These are phyloP conservation scores for Macadamia tetraphylla DNA, from an alignment of 164 flowering plant genomes.

Conservation along the genomic window DNA sequence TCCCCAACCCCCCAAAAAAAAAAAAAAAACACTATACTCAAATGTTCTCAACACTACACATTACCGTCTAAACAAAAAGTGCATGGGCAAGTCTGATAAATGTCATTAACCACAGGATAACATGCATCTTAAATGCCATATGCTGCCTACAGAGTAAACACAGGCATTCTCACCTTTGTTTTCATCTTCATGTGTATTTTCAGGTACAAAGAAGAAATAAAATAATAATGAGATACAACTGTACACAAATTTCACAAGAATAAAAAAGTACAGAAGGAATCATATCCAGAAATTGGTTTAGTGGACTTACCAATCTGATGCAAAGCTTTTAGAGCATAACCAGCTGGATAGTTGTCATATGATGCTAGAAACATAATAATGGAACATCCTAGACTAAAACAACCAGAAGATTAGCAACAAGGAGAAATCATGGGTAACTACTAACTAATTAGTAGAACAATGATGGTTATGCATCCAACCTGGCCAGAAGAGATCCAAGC, in stretches of 20 bases:
- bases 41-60: too few species aligned
- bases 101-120: too few species aligned
- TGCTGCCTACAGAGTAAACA: too few species aligned
- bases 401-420: conserved; percentile 22
- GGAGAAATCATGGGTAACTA: neutral
- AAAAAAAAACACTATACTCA: too few species aligned
- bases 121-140: too few species aligned
- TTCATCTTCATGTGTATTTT: too few species aligned
- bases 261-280: neutral
- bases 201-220: neutral
- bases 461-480: conserved; percentile 36
- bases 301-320: conserved; percentile 55
- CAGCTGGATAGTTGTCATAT: conserved; percentile 84
- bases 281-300: conserved; percentile 12
- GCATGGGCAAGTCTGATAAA: too few species aligned
- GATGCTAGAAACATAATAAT: conserved; percentile 74
- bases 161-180: too few species aligned
- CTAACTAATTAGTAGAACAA: conserved; percentile 1
- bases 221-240: too few species aligned
- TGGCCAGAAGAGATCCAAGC: conserved; percentile 59
- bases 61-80: too few species aligned
- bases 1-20: too few species aligned
- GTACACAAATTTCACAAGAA: neutral
- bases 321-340: conserved; percentile 64
- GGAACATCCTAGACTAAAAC: conserved; percentile 83